These are phyloP conservation scores for Pyrenophora tritici-repentis DNA, from an alignment of 2,329 filamentous ascomycete genomes.

Conservation along the genomic window DNA sequence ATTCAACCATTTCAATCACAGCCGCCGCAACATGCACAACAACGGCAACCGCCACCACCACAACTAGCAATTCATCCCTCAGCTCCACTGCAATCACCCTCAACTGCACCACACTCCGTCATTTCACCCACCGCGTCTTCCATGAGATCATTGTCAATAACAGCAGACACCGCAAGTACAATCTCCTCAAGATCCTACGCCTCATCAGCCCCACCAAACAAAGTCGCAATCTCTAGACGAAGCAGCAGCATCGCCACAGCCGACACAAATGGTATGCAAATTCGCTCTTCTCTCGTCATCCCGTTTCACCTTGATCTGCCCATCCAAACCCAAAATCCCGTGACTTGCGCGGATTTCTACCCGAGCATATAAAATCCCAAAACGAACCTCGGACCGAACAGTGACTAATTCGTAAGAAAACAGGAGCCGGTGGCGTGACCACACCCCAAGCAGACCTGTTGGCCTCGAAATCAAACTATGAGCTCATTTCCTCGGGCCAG, in stretches of 20 bases:
- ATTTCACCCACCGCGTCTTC: constrained; percentile 22
- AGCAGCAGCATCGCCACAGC: constrained; percentile 25
- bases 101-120: constrained; percentile 9
- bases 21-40: background rate
- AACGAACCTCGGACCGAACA: constrained; percentile 4
- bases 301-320: too few species aligned
- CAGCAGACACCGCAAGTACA: constrained; percentile 30
- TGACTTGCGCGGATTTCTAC: constrained; percentile 1
- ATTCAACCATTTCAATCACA: constrained; percentile 10
- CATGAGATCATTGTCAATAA: constrained; percentile 25
- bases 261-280: constrained; percentile 29
- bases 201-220: constrained; percentile 30
- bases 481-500: constrained; percentile 36
- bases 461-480: constrained; percentile 39
- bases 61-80: constrained; percentile 24
- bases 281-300: background rate
- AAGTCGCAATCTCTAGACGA: constrained; percentile 30
- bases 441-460: constrained; percentile 36
- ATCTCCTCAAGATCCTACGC: constrained; percentile 32
- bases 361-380: background rate
- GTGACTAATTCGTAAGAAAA: too few species aligned
- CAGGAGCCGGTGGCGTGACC: constrained; percentile 32
- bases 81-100: constrained; percentile 21
- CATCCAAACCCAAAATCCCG: background rate
- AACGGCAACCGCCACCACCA: constrained; percentile 12